These are phyloP conservation scores for Leccinum truebloodii DNA, from an alignment of 768 basidiomycete genomes.

Conservation along the genomic window DNA sequence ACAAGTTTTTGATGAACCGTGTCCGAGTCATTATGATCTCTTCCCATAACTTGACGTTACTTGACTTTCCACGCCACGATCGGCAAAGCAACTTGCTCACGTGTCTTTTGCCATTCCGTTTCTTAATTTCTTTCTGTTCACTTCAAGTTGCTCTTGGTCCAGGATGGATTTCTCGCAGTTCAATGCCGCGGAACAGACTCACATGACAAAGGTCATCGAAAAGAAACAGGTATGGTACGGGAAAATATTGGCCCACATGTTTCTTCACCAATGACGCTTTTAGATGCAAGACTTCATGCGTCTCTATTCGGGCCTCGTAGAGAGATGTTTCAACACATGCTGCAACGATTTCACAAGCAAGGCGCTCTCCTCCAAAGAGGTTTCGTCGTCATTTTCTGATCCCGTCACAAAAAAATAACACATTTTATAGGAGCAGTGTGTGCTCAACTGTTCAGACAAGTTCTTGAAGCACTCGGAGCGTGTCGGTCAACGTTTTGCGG, in stretches of 20 bases:
- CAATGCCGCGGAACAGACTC: constrained; percentile 91
- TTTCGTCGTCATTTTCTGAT: constrained; percentile 27
- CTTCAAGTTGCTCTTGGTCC: constrained; percentile 1
- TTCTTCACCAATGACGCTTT: not conserved
- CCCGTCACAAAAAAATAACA: constrained; percentile 10
- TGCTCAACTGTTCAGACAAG: constrained; percentile 94
- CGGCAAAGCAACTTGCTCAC: constrained; percentile 11
- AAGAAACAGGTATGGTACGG: constrained; percentile 84
- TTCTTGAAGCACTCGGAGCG: constrained; percentile 96
- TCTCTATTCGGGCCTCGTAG: constrained; percentile 92
- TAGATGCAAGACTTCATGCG: constrained; percentile 99
- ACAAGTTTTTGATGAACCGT: not conserved
- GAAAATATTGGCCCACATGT: not conserved
- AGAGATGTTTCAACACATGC: constrained; percentile 94
- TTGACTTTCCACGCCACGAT: constrained; percentile 6
- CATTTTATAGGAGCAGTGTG: constrained; percentile 74
- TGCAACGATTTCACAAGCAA: constrained; percentile 97
- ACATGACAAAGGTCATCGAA: constrained; percentile 92
- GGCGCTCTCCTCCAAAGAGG: constrained; percentile 92
- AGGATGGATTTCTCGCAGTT: constrained; percentile 91
- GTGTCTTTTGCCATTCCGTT: not conserved
- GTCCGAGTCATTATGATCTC: not conserved
- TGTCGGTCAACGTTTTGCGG: constrained; percentile 89
- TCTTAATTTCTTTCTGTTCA: not conserved
- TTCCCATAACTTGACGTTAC: not conserved